Base-by-base conservation (phyloP, 768 basidiomycete genomes). In the Mycena albidolilacea region DNA sequence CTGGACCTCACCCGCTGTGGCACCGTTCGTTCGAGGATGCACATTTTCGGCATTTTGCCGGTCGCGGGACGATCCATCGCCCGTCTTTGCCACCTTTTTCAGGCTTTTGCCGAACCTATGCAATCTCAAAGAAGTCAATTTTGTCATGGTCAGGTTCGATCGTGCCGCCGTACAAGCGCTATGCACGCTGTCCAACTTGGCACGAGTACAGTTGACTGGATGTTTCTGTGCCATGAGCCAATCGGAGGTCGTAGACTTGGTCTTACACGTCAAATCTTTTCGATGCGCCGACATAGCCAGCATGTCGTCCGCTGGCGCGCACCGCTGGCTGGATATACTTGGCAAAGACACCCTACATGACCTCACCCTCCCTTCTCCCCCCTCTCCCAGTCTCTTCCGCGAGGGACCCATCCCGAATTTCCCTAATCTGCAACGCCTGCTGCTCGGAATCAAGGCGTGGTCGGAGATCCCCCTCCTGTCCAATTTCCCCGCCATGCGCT, bases 11-110 rank as follows among this genome's bases (percentile, higher is more conserved):
- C 19, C 35, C 0, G n/a, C 17, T 39, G 41, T 64, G 23, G 64
- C 64, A 17, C 64, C 64, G 11, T 64, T 64, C 50, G 64, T 64
- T 11, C 50, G 50, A 15, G 50, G 10, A 41, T 64, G 50, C 64
- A 52, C 37, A 6, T 52, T 64, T 17, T 64, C 64, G 21, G 64
- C 50, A 3, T 23, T 64, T 21, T 38, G 37, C 38, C 64, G 50
- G n/a, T 15, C 39, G 10, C 50, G n/a, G 15, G 50, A 38, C n/a
- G 50, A 64, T 54, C 50, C 64, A 11, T 14, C 38, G 6, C 50
- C 37, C 5, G 44, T 64, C 50, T 64, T 64, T 19, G 38, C 64
- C 11, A 12, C 50, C 5, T 54, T 64, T 38, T 64, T 64, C 38
- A 54, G 17, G 9, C 50, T 52, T 38, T 10, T 64, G 38, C 64